These are phyloP conservation scores for Herpetomonas tarakana DNA, from an alignment of 208 protist species.

Conservation along the genomic window DNA sequence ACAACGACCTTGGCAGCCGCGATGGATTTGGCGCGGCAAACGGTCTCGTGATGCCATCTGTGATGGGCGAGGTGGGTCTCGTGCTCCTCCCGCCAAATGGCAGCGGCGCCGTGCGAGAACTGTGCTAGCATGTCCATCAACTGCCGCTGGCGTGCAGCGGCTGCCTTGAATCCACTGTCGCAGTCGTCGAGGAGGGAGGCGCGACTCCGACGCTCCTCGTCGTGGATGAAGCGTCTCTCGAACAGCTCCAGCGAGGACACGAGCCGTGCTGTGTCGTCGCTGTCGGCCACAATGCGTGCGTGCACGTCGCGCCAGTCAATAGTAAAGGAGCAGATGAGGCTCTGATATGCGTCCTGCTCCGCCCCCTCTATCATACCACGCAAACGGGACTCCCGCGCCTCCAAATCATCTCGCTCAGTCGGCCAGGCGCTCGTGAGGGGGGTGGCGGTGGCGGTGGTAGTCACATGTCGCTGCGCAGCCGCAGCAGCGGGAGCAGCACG, in stretches of 20 bases:
- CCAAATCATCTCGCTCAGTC: not conserved
- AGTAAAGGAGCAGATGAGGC: constrained; percentile 32
- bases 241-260: constrained; percentile 56
- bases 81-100: constrained; percentile 41
- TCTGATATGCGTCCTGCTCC: constrained; percentile 34
- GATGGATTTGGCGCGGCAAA: not conserved
- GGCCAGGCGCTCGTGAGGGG: not conserved
- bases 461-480: constrained; percentile 12
- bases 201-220: constrained; percentile 47
- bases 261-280: constrained; percentile 20
- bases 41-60: constrained; percentile 17
- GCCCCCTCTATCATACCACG: constrained; percentile 42
- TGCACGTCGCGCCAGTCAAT: constrained; percentile 54
- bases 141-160: constrained; percentile 10
- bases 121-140: constrained; percentile 25
- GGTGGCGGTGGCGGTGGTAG: not conserved
- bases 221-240: constrained; percentile 45
- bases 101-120: constrained; percentile 26
- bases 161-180: constrained; percentile 5
- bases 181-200: constrained; percentile 18
- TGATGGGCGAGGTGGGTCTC: constrained; percentile 23
- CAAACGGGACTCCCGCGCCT: constrained; percentile 36
- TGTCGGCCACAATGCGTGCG: constrained; percentile 24
- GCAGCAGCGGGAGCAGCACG: constrained; percentile 7
- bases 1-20: constrained; percentile 6